Evolutionary conservation across 1,284 basidiomycete species (phyloP).

Genomic region (Irpex lacteus): DNA sequence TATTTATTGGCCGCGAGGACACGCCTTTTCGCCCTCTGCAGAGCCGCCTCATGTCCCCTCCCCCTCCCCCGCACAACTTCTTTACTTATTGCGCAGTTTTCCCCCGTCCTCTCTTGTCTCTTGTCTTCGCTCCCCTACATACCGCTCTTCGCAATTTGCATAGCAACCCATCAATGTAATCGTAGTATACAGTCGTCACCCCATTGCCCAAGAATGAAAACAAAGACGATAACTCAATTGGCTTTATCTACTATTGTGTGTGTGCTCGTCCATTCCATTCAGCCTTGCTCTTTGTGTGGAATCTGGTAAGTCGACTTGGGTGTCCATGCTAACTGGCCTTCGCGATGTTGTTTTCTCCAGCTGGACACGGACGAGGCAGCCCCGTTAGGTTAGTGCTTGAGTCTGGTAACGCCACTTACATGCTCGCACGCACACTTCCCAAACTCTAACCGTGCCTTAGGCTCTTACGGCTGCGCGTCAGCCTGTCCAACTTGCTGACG

Average conservation of each 20-base stretch:
- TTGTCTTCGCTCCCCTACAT: conserved; percentile 1
- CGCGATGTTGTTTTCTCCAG: not conserved
- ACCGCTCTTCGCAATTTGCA: conserved; percentile 4
- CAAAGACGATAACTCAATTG: conserved; percentile 2
- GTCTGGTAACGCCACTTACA: not conserved
- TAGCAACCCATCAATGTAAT: conserved; percentile 12
- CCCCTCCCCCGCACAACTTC: no score
- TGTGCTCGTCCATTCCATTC: no score
- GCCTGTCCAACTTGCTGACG: no score
- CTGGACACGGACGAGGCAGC: not conserved
- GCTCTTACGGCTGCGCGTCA: no score
- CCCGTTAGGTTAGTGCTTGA: not conserved
- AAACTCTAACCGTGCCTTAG: not conserved
- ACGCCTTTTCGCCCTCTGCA: not conserved
- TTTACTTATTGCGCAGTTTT: not conserved
- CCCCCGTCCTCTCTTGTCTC: not conserved
- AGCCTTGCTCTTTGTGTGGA: not conserved
- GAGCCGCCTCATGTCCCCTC: no score
- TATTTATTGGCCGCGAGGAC: conserved; percentile 13
- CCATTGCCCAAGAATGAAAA: conserved; percentile 5
- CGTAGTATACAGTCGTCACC: conserved; percentile 12
- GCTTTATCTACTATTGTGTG: not conserved
- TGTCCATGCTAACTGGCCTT: not conserved
- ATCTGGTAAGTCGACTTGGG: not conserved
- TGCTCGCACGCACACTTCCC: not conserved